These are phyloP conservation scores for Fusarium sublunatum DNA, from an alignment of 2,329 filamentous ascomycete species.

Conservation along the genomic window DNA sequence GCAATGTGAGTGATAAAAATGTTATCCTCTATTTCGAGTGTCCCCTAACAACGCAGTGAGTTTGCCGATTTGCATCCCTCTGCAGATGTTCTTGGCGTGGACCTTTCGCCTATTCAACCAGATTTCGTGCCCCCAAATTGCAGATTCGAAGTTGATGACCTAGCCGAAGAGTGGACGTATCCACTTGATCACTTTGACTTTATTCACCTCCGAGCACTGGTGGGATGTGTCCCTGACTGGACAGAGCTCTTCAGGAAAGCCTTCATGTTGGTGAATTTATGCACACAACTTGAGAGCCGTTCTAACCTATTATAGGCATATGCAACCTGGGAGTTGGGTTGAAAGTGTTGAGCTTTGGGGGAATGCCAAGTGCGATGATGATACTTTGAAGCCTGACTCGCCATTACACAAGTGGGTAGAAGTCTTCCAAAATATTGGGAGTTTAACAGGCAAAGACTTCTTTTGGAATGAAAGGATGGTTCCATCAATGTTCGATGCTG, in stretches of 20 bases:
- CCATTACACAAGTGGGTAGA: slow-evolving; percentile 37
- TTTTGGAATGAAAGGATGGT: slow-evolving; percentile 30
- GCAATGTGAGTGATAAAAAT: slow-evolving; percentile 45
- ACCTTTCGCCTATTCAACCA: slow-evolving; percentile 69
- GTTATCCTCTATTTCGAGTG: neutral
- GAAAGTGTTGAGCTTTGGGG: slow-evolving; percentile 40
- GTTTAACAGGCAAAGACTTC: slow-evolving; percentile 33
- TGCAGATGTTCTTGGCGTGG: slow-evolving; percentile 62
- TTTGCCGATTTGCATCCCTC: slow-evolving; percentile 57
- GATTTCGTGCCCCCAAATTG: slow-evolving; percentile 69
- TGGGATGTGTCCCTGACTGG: slow-evolving; percentile 66
- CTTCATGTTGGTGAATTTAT: slow-evolving; percentile 55
- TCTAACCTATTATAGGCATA: slow-evolving; percentile 3
- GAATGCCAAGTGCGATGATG: slow-evolving; percentile 43
- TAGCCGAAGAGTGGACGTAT: slow-evolving; percentile 62
- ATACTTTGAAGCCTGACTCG: slow-evolving; percentile 29
- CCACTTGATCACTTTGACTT: slow-evolving; percentile 64
- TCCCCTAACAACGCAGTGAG: slow-evolving; percentile 32
- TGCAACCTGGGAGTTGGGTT: slow-evolving; percentile 36
- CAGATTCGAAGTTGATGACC: slow-evolving; percentile 73
- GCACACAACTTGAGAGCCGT: slow-evolving; percentile 46
- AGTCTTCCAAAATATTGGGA: slow-evolving; percentile 25
- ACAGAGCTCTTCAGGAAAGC: slow-evolving; percentile 60
- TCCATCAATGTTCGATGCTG: slow-evolving; percentile 33
- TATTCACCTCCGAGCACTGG: slow-evolving; percentile 67